Base-by-base conservation (phyloP, 2,329 filamentous ascomycete genomes). In the Pestalotiopsis sp. region DNA sequence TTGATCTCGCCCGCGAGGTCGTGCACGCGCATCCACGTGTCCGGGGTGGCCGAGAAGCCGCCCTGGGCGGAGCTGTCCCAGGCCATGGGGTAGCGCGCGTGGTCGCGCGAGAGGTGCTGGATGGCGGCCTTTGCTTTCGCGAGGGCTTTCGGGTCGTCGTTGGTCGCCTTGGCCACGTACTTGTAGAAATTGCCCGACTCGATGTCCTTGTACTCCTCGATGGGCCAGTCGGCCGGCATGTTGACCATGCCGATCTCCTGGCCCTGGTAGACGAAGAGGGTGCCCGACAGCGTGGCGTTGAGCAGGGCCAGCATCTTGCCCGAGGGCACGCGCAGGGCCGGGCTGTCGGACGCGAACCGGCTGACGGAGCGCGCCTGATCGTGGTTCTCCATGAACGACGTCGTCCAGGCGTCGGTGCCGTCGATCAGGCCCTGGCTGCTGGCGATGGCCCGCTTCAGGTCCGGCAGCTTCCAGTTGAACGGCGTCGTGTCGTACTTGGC, bases 41-140 rank as follows among this genome's bases (percentile, higher is more conserved):
- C 78, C 79, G 64, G 39, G 39, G 55, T 66, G 1, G 80, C 80
- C 0, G 89, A 89, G 79, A 94, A 94, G 11, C 92, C 91, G 0
- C 83, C 90, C 68, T 93, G 85, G 0, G 79, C 74, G 1, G 78
- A 81, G n/a, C 78, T 74, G 69, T 88, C 83, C 91, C 92, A 94
- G 74, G 93, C 91, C 78, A 94, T 89, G 0, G 91, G 91, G 0
- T 89, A 89, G 59, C 92, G 84, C 7, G 88, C 88, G 76, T 94
- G 92, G 77, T 94, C 92, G 24, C 91, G 79, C 80, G 52, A 67
- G 26, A 64, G 67, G 26, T 65, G 52, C 63, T 69, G 61, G 22
- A 71, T 57, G 7, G 59, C 59, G 2, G 38, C 35, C 60, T 63
- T 64, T 4, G 60, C 65, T 22, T 61, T 64, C 10, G 39, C 67